Percentiles rank a stretch among this genome's conserved stretches.
These are phyloP conservation scores for Spizellomyces sp. DNA, from an alignment of 192 early-diverging fungal genomes.

Conservation along the genomic window DNA sequence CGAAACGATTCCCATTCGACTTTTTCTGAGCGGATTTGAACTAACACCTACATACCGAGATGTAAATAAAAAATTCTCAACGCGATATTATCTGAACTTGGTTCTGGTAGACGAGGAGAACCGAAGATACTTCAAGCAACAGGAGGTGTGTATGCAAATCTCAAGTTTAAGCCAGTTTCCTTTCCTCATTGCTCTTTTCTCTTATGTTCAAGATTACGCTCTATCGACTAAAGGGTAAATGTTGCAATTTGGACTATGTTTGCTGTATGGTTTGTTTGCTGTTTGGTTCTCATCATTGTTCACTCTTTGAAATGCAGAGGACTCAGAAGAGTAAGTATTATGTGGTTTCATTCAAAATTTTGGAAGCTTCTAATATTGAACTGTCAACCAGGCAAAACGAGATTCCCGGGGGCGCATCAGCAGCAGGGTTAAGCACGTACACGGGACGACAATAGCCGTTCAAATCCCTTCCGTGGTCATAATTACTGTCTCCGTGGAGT, in stretches of 20 bases:
- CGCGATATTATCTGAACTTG: conserved; percentile 97
- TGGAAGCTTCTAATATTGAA: too few relatives aligned
- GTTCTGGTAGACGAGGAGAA: conserved; percentile 99
- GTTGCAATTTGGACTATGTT: too few relatives aligned
- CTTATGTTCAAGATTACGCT: conserved; percentile 32
- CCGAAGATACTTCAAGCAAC: conserved; percentile 98
- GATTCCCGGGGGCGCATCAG: conserved; percentile 49
- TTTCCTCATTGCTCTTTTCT: conserved; percentile 7
- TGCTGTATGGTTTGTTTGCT: too few relatives aligned
- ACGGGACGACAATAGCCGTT: conserved; percentile 10
- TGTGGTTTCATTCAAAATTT: not conserved
- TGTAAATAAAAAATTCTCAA: conserved; percentile 99
- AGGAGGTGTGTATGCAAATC: conserved; percentile 60
- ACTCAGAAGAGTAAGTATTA: conserved; percentile 36
- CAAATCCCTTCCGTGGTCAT: too few relatives aligned
- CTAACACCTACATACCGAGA: conserved; percentile 98
- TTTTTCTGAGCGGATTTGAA: conserved; percentile 97
- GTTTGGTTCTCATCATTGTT: too few relatives aligned
- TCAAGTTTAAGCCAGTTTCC: not conserved
- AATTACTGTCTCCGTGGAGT: too few relatives aligned
- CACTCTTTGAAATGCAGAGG: conserved; percentile 2
- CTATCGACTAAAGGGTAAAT: conserved; percentile 33
- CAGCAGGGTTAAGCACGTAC: conserved; percentile 42
- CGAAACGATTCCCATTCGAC: conserved; percentile 97
- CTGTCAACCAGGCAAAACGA: not conserved